phyloP scores from a whole-genome alignment of 441 rosid genomes.

The Syzygium syzygioides region DNA sequence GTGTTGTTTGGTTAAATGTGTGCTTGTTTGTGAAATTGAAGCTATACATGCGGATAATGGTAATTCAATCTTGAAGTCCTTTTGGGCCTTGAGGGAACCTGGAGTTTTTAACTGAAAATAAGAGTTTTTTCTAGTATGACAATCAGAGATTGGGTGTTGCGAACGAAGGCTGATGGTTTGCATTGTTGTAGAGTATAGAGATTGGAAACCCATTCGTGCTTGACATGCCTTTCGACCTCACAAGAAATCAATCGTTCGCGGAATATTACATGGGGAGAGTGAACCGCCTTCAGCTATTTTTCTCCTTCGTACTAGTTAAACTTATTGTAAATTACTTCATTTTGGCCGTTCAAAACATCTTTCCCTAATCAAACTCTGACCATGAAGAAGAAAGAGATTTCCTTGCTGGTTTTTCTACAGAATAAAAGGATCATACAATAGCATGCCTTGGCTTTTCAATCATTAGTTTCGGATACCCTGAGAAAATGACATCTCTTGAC shows the following conservation, averaged over 20 bases:
- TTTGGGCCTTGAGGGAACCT: not conserved
- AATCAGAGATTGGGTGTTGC: not conserved
- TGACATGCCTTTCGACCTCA: not conserved
- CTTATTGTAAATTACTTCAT: not conserved
- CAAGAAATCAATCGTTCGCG: not conserved
- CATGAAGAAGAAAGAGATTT: not conserved
- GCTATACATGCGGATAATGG: not conserved
- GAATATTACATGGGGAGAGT: not conserved
- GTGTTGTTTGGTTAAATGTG: not conserved
- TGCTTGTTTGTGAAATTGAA: not conserved
- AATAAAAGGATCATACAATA: not conserved
- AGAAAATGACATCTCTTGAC: not conserved
- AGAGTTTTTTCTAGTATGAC: not conserved
- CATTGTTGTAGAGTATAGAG: not conserved
- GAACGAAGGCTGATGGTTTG: not conserved
- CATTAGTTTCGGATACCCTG: not conserved
- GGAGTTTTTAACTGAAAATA: not conserved
- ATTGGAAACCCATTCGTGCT: not conserved
- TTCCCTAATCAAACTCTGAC: not conserved
- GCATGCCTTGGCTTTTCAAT: not conserved
- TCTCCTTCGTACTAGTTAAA: not conserved
- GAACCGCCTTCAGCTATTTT: not conserved
- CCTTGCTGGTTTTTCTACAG: not conserved
- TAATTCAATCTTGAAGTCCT: not conserved
- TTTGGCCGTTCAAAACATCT: not conserved